Percentiles rank a stretch among this genome's conserved stretches.
Conservation (phyloP, 257 asterid genomes). For the Thymus mandschuricus region DNA sequence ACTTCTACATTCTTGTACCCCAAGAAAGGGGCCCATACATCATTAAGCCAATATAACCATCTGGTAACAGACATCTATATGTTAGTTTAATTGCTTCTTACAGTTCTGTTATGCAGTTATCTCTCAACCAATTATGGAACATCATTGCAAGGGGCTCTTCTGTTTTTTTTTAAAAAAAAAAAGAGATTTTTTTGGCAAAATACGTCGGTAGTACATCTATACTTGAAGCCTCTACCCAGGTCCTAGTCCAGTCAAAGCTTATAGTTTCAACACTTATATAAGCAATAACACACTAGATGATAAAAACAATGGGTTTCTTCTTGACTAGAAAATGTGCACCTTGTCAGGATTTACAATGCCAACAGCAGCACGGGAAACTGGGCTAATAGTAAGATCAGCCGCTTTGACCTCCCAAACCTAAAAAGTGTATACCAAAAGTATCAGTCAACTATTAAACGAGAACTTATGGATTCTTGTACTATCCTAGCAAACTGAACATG, state of each 20-base stretch:
- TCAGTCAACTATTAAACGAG: neutral
- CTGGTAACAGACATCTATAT: neutral
- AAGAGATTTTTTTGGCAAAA: neutral
- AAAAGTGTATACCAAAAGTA: slow-evolving; percentile 15
- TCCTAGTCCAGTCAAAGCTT: slow-evolving; percentile 11
- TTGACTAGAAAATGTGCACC: slow-evolving; percentile 41
- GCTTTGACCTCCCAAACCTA: slow-evolving; percentile 99
- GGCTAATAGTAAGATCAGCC: slow-evolving; percentile 96
- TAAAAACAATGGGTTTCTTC: neutral
- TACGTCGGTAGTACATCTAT: neutral
- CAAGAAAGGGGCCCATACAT: slow-evolving; percentile 22
- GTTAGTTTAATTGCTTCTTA: slow-evolving; percentile 24
- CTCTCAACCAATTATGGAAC: neutral
- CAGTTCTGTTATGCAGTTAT: neutral
- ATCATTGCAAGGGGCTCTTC: slow-evolving; percentile 7
- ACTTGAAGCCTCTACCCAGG: neutral
- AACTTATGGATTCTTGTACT: neutral
- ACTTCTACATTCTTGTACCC: slow-evolving; percentile 8
- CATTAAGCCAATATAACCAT: neutral
- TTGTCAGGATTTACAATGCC: slow-evolving; percentile 80
- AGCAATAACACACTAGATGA: neutral
- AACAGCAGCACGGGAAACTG: slow-evolving; percentile 93
- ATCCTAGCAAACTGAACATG: slow-evolving; percentile 1
- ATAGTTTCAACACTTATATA: neutral
- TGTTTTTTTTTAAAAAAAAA: no score